Base-by-base conservation (phyloP, 2,329 filamentous ascomycete species). In the Arthrobotrys conoides region DNA sequence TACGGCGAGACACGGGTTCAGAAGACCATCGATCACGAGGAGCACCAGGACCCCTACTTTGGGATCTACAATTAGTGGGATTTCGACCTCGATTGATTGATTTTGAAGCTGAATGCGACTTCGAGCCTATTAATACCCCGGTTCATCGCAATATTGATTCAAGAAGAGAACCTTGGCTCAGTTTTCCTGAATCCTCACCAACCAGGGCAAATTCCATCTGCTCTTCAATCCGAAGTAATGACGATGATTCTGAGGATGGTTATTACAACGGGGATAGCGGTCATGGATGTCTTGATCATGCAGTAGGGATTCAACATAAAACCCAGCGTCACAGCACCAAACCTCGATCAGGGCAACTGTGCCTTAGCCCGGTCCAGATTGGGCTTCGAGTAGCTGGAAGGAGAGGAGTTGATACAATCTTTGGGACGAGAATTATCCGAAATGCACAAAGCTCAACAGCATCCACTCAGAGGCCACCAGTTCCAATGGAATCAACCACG, bases 191-290 rank as follows among this genome's bases (percentile, higher is more conserved):
- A 10, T n/a, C 27, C 20, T 71, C 73, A 12, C 73, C 73, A 14
- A 69, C 73, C 1, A 49, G 66, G 10, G 73, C 73, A n/a, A 61
- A 53, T 27, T 71, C 67, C 5, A 77, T 77, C 24, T 18, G 36
- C 30, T 71, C 73, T 10, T 77, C 73, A 8, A 20, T 71, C 27
- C 22, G 38, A 24, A 59, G 36, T 16, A 48, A 36, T 33, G 66
- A 70, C 12, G 12, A 41, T 5, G 38, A 41, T 41, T 38, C 36
- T 30, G 27, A 30, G 3, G 27, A 30, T 30, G 3, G 3, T 30
- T 6, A 30, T 30, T 30, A 30, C 27, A 30, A 3, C 27, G 27
- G 27, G 3, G 6, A 30, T 20, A 33, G 24, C 20, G 66, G 59
- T 10, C 10, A 30, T 10, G 18, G n/a, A 1, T 9, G 2, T 2